Conservation (phyloP, 108 stramenopile genomes). For the Phaeodactylum tricornutum region DNA sequence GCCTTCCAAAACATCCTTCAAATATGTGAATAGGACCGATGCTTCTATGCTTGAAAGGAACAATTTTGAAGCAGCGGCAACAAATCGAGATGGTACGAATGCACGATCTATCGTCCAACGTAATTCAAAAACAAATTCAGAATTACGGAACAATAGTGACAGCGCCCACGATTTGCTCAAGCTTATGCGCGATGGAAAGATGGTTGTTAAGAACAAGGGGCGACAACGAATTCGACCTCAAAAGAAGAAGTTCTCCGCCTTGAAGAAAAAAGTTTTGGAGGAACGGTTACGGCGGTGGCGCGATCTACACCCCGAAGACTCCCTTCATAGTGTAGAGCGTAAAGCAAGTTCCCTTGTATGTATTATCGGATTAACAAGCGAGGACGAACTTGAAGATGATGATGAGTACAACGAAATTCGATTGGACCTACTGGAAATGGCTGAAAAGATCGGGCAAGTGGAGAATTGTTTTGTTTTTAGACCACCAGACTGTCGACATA, state of each 20-base stretch:
- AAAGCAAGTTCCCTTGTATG: no score
- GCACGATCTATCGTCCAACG: no score
- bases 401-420: slow-evolving; percentile 76
- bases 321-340: no score
- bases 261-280: slow-evolving; percentile 74
- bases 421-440: slow-evolving; percentile 44
- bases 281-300: slow-evolving; percentile 69
- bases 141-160: no score
- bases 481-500: no score
- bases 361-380: not conserved
- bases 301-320: no score
- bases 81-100: no score
- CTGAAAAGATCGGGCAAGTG: slow-evolving; percentile 49
- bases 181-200: slow-evolving; percentile 6
- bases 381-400: slow-evolving; percentile 58
- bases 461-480: slow-evolving; percentile 41
- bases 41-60: no score
- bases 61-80: no score
- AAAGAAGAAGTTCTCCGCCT: slow-evolving; percentile 65
- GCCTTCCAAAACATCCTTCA: no score
- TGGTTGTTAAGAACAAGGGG: slow-evolving; percentile 21
- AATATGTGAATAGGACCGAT: no score
- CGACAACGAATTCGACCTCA: slow-evolving; percentile 50
- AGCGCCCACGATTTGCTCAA: not conserved
- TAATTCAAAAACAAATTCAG: no score